Evolutionary conservation across 2,329 filamentous ascomycete genomes (phyloP), one percentile per base, ranked within the genome.

Genomic region (Pyricularia grisea): DNA sequence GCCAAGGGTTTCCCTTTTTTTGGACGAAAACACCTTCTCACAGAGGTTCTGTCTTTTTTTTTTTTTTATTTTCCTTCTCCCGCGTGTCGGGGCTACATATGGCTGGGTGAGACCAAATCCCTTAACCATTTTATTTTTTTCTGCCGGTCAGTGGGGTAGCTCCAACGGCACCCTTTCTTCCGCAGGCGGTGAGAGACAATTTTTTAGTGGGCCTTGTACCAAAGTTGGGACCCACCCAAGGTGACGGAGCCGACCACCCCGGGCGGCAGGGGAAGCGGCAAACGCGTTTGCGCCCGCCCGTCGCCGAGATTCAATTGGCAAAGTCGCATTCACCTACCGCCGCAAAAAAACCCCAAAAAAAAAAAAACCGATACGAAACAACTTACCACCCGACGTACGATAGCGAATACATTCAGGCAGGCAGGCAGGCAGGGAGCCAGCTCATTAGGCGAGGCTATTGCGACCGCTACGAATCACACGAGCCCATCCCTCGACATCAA

Each of bases 121-220:
- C 33, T 12, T 66, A 12, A 12, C 11, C 11, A 36, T 27, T 65
- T 33, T 67, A 67, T 72, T 71, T 72, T 72, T 70, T 71, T 73
- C 70, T 73, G 70, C 71, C 71, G 69, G 50, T 17, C 42, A 25
- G 66, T 69, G 31, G 58, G 14, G 36, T 27, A 50, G 42, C 42
- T 42, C 28, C 14, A 50, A 50, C 42, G 42, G 42, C 42, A 50
- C 17, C 17, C 14, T n/a, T 50, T 50, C 17, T 50, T 50, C 42
- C 42, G 65, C 69, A 70, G 70, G 72, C 72, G 72, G 71, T 73
- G 72, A 63, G 23, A 7, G 17, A 36, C n/a, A 31, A 17, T 66
- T 66, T 69, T 66, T 36, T 66, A 23, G 58, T 50, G 42, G 42
- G n/a, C 20, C 42, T 2, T 27, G 60, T 23, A 64, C 6, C 33